These are phyloP conservation scores for Piromyces finnis DNA, from an alignment of 192 early-diverging fungal genomes.

Conservation along the genomic window DNA sequence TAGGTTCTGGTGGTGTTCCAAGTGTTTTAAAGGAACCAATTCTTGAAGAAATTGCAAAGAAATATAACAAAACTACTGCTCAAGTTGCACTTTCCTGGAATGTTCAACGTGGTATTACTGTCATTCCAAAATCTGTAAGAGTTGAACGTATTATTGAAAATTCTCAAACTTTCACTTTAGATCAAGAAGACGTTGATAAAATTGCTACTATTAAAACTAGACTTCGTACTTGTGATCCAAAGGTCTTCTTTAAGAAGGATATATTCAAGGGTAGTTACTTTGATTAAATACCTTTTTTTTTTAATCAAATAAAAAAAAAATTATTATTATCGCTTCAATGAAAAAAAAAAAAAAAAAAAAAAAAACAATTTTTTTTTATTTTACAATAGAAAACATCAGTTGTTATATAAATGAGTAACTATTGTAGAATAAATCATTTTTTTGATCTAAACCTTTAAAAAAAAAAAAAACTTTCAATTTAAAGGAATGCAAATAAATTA, in stretches of 20 bases:
- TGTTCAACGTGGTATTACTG: conserved; percentile 48
- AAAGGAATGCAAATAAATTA: no score
- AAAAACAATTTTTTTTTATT: no score
- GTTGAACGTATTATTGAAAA: conserved; percentile 39
- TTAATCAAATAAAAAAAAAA: no score
- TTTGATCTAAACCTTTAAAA: no score
- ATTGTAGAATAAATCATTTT: no score
- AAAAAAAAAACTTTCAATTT: no score
- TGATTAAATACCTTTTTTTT: neutral
- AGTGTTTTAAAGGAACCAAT: conserved; percentile 8
- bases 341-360: no score
- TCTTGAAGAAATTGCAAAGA: conserved; percentile 47
- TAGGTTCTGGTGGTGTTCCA: conserved; percentile 18
- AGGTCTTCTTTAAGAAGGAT: neutral
- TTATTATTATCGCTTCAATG: no score
- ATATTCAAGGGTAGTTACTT: neutral
- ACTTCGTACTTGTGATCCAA: neutral
- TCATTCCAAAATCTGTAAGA: conserved; percentile 66
- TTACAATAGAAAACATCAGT: no score
- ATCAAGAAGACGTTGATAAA: neutral
- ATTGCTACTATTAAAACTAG: neutral
- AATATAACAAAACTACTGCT: conserved; percentile 39
- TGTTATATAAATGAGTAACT: no score
- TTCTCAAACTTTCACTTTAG: conserved; percentile 13
- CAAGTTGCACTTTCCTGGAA: conserved; percentile 64